Conservation (phyloP, 1,139 yeast species). For the Hyphopichia buzzinii region DNA sequence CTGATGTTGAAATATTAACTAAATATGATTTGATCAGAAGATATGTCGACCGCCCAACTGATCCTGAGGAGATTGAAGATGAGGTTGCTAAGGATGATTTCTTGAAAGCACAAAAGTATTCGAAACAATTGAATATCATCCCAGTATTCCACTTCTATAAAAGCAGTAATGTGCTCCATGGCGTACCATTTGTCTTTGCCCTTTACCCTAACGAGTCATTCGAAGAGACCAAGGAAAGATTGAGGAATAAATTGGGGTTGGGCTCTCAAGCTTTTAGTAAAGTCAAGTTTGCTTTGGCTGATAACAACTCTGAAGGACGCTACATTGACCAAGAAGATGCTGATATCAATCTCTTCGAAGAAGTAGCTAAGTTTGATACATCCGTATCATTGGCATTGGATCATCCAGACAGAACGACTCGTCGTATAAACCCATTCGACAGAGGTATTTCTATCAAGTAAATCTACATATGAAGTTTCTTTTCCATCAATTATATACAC, state of each 20-base stretch:
- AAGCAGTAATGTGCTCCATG: constrained; percentile 69
- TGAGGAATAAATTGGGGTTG: constrained; percentile 67
- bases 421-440: constrained; percentile 47
- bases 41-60: constrained; percentile 18
- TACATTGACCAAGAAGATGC: constrained; percentile 55
- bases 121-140: constrained; percentile 40
- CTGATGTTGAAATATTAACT: constrained; percentile 40
- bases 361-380: constrained; percentile 45
- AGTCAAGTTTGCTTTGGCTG: constrained; percentile 62
- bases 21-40: constrained; percentile 38
- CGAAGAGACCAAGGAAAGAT: constrained; percentile 61
- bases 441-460: constrained; percentile 58
- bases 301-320: constrained; percentile 38
- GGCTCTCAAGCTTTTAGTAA: constrained; percentile 79
- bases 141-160: constrained; percentile 73
- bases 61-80: constrained; percentile 23
- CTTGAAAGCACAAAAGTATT: constrained; percentile 26
- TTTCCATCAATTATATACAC: no score
- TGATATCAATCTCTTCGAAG: constrained; percentile 53
- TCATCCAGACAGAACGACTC: constrained; percentile 72
- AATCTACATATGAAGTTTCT: no score
- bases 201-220: constrained; percentile 65
- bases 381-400: constrained; percentile 65
- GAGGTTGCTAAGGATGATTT: constrained; percentile 27
- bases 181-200: constrained; percentile 82